Evolutionary conservation across 2,329 filamentous ascomycete species (phyloP).

Genomic region (Reticulascus tulasneorum): DNA sequence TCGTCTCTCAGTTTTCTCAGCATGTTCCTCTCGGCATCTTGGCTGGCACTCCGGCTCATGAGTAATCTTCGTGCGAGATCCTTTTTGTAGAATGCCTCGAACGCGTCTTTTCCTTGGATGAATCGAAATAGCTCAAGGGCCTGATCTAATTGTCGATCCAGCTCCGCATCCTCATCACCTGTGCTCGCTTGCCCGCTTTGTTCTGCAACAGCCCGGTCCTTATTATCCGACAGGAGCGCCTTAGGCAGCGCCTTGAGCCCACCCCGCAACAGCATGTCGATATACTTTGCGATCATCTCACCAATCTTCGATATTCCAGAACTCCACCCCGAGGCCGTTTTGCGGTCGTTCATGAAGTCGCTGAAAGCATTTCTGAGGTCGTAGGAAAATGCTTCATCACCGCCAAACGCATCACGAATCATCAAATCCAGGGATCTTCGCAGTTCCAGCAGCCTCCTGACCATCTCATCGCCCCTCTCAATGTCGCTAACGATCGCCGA

Average conservation of each 20-base stretch:
- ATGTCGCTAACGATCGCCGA: conserved; percentile 76
- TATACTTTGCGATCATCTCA: conserved; percentile 98
- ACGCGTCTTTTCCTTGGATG: conserved; percentile 94
- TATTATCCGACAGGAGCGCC: conserved; percentile 58
- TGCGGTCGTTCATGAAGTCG: conserved; percentile 87
- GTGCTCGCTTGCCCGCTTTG: conserved; percentile 62
- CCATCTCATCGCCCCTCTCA: conserved; percentile 77
- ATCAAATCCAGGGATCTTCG: conserved; percentile 75
- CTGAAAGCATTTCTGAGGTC: conserved; percentile 81
- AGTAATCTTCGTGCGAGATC: conserved; percentile 85
- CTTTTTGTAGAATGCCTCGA: conserved; percentile 99
- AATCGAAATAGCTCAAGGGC: conserved; percentile 94
- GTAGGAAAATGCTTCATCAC: conserved; percentile 73
- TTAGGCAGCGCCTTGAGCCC: conserved; percentile 80
- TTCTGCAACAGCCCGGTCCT: conserved; percentile 54
- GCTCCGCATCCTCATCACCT: conserved; percentile 84
- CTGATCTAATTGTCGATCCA: conserved; percentile 88
- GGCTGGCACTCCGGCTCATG: conserved; percentile 88
- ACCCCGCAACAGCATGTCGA: conserved; percentile 82
- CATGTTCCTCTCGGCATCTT: conserved; percentile 96
- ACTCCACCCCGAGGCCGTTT: conserved; percentile 65
- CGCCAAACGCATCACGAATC: conserved; percentile 71
- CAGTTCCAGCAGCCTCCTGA: conserved; percentile 74
- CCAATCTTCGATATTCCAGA: conserved; percentile 90
- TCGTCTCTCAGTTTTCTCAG: conserved; percentile 85